Base-by-base conservation (phyloP, 2,329 filamentous ascomycete species). In the Penicillium sp. region DNA sequence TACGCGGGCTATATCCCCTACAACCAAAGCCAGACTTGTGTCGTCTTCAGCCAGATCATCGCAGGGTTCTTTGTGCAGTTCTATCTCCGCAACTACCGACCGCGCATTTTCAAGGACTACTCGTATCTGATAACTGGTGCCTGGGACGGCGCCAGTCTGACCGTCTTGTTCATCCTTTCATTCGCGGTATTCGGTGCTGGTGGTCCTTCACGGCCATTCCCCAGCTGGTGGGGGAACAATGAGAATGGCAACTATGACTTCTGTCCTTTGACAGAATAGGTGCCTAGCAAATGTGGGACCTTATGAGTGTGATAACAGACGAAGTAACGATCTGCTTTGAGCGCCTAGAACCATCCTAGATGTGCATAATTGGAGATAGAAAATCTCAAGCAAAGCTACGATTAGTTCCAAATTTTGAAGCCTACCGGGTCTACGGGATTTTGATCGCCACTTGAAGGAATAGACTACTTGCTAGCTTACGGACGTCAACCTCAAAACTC, bases 161-260 rank as follows among this genome's bases (percentile, higher is more conserved):
- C 63, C 1, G 71, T 68, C 0, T 59, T 78, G 2, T 78, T 78
- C 36, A 71, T 78, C 27, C 59, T 79, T 9, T 77, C 75, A 0
- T 79, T 79, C 57, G 74, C 76, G 1, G 76, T 79, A 0, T 77
- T 78, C 38, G 76, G 76, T 0, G 74, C 73, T 2, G 72, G 73
- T 19, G 72, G 72, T 0, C 42, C 48, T 1, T 55, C 69, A 0
- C 53, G 62, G 7, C 65, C 71, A 0, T 78, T 79, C 50, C 75
- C 75, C 0, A 56, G 51, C 2, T 79, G 76, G 76, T 78, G 75
- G 74, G 76, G 76, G 0, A 79, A 78, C 36, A 76, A 76, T 19
- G 58, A 47, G 0, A 54, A 70, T 16, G 74, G 73, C 1, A 65
- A 72, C 49, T 74, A 73, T 32, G 75, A 78, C 26, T 31, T 18